Base-by-base conservation (phyloP, 2,329 filamentous ascomycete species). In the Beauveria varroae region DNA sequence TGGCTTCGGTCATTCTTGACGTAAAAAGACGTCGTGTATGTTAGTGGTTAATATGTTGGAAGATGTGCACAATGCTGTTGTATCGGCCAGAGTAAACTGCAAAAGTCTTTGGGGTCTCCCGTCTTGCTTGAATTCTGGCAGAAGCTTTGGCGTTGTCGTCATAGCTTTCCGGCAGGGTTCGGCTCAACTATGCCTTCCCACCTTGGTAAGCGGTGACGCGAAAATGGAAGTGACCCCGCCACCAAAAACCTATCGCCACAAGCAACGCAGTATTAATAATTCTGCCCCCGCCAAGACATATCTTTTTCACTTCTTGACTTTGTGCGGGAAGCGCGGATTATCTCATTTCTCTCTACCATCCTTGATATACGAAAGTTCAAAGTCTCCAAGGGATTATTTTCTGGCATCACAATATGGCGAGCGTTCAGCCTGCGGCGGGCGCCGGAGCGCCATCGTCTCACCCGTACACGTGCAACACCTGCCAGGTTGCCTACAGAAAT, bases 401-500 rank as follows among this genome's bases (percentile, higher is more conserved):
- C 28, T 47, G 37, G 40, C 26, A 26, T 41, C 28, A 30, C 63
- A 72, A 63, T 62, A 86, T 86, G 83, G 78, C 82, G 64, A 74
- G 70, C 64, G 68, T 66, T 56, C 71, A 73, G 63, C 65, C 72
- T 57, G 67, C 68, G 34, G 67, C 67, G 52, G 68, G 68, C 60
- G 71, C 69, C 65, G 74, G 51, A 34, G 43, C 72, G 8, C 69
- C 76, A 18, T 70, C 83, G 37, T 81, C 87, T 28, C 91, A 97
- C 73, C 93, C 95, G 1, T 99, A 93, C 78, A 98, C 93, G 61
- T 99, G 95, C 86, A 99, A 98, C 76, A 95, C 93, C 62, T 99
- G 95, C 73, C 91, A 96, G 74, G 93, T 99, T 68, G 95, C 93
- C 57, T 99, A 98, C 77, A 88, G 93, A 67, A 92, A 91, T 72